phyloP scores from a whole-genome alignment of 208 protist genomes.

The Naegleria lovaniensis region DNA sequence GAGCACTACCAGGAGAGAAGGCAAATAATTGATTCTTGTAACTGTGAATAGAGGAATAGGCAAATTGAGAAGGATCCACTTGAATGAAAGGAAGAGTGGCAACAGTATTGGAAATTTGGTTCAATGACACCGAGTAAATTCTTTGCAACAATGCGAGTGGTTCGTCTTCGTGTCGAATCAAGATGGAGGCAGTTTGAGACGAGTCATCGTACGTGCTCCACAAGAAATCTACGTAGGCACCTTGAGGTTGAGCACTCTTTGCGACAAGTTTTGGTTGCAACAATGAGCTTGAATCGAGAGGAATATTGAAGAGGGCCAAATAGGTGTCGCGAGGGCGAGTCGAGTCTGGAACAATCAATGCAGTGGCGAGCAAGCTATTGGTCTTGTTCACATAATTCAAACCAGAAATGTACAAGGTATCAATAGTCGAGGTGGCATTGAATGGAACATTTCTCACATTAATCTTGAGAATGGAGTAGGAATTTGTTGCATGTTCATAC shows the following conservation, averaged over 20 bases:
- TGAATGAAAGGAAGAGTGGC: not conserved
- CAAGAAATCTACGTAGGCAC: not conserved
- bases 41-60: not conserved
- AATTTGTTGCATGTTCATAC: not conserved
- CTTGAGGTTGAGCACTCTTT: not conserved
- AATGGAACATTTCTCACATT: not conserved
- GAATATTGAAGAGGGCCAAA: not conserved
- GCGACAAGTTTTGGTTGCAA: not conserved
- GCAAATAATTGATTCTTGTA: not conserved
- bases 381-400: not conserved
- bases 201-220: not conserved
- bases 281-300: not conserved
- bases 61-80: not conserved
- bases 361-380: not conserved
- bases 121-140: not conserved
- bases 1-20: not conserved
- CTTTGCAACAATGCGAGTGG: not conserved
- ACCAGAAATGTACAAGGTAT: not conserved
- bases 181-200: not conserved
- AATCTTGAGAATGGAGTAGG: not conserved
- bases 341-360: not conserved
- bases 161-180: not conserved
- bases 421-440: not conserved
- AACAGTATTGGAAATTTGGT: not conserved
- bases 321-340: not conserved